Conservation (phyloP, 2,329 filamentous ascomycete genomes). For the Talaromyces sp. region DNA sequence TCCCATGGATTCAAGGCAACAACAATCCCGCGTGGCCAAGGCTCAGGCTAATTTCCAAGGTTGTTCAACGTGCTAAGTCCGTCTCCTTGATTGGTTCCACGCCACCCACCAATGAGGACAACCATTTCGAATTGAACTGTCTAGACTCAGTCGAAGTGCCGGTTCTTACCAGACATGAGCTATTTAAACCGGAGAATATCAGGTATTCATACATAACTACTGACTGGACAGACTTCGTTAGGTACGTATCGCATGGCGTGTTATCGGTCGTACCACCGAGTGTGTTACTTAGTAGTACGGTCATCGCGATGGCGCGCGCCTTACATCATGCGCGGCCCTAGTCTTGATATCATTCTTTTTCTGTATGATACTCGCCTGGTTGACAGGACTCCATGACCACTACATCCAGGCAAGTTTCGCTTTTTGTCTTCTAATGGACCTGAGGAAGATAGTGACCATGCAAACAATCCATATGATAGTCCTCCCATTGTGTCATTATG, state of each 20-base stretch:
- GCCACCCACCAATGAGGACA: slow-evolving; percentile 4
- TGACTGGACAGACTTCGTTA: background rate
- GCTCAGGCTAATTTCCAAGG: background rate
- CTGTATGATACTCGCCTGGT: too few species aligned
- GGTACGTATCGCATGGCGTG: background rate
- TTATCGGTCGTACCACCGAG: background rate
- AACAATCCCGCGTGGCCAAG: background rate
- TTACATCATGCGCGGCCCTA: slow-evolving; percentile 4
- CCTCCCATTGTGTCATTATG: background rate
- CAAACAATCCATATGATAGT: background rate
- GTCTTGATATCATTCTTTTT: background rate
- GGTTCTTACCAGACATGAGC: background rate
- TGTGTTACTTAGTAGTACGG: too few species aligned
- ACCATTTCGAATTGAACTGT: background rate
- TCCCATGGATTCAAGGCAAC: background rate
- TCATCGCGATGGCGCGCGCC: background rate
- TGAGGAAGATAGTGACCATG: background rate
- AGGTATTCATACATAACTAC: slow-evolving; percentile 10
- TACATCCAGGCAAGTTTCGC: background rate
- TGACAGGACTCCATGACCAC: background rate
- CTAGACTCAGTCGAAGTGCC: background rate
- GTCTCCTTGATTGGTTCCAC: slow-evolving; percentile 7
- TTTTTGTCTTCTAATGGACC: background rate
- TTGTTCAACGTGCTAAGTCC: background rate
- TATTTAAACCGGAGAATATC: slow-evolving; percentile 7